Conservation (phyloP, 2,329 filamentous ascomycete genomes). For the Pezicula radicicola region DNA sequence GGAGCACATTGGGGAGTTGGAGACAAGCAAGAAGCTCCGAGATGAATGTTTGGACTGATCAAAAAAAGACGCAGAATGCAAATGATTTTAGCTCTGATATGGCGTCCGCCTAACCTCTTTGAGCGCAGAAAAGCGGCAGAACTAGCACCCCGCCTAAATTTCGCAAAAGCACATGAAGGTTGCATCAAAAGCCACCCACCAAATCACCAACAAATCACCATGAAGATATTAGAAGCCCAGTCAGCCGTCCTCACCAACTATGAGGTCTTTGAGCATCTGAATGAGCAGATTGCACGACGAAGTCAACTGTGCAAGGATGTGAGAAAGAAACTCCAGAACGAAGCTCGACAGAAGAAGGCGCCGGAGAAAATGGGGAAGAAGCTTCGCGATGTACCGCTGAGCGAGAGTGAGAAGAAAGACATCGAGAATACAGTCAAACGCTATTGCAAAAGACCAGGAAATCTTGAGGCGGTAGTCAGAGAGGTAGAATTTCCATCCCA, state of each 20-base stretch:
- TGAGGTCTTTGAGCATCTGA: constrained; percentile 67
- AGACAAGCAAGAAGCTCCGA: neutral
- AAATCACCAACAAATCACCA: constrained; percentile 24
- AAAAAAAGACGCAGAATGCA: neutral
- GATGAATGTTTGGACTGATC: neutral
- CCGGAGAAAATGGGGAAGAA: constrained; percentile 38
- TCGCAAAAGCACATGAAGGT: neutral
- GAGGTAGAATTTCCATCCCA: constrained; percentile 48
- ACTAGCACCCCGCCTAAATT: neutral
- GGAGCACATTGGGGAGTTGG: neutral
- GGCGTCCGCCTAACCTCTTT: neutral
- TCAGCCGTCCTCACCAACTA: constrained; percentile 69
- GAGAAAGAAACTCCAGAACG: neutral
- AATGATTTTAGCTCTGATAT: neutral
- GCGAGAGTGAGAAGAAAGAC: constrained; percentile 5
- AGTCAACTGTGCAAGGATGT: constrained; percentile 7
- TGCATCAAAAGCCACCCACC: neutral
- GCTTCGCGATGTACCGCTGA: constrained; percentile 5
- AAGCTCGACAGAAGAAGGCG: constrained; percentile 5
- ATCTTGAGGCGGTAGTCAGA: constrained; percentile 58
- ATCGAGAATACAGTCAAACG: constrained; percentile 15
- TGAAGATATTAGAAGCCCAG: constrained; percentile 72
- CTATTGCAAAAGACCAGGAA: constrained; percentile 41
- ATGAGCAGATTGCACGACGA: constrained; percentile 50
- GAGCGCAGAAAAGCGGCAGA: neutral